phyloP scores from a whole-genome alignment of 352 stramenopile genomes.

The Hyaloperonospora brassicae region DNA sequence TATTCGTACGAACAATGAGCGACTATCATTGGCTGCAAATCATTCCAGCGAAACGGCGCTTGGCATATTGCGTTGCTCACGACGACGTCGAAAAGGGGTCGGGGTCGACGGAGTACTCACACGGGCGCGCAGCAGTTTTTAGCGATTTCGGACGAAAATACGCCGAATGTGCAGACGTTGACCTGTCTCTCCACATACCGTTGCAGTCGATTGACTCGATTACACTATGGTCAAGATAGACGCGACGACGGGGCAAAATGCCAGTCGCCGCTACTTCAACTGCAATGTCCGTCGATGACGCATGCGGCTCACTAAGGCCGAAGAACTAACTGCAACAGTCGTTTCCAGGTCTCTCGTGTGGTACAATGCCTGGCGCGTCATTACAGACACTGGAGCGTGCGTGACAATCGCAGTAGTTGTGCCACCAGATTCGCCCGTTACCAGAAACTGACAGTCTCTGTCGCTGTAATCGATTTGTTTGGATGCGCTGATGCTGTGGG shows the following conservation, averaged over 20 bases:
- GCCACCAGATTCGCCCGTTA: no score
- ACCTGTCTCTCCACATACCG: background rate
- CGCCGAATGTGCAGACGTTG: background rate
- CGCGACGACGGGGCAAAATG: background rate
- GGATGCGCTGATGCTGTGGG: slow-evolving; percentile 8
- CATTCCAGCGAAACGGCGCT: no score
- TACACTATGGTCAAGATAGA: slow-evolving; percentile 4
- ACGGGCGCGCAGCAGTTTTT: background rate
- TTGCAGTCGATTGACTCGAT: slow-evolving; percentile 1
- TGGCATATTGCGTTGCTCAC: no score
- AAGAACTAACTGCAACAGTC: background rate
- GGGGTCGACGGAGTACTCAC: no score
- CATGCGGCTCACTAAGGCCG: slow-evolving; percentile 14
- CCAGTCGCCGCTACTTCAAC: slow-evolving; percentile 17
- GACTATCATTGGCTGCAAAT: background rate
- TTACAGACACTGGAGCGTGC: slow-evolving; percentile 14
- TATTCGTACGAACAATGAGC: no score
- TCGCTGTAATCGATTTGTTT: slow-evolving; percentile 21
- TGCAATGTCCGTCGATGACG: slow-evolving; percentile 16
- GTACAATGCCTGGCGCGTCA: slow-evolving; percentile 6
- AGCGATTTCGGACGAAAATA: background rate
- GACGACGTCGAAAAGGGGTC: no score
- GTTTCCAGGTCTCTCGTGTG: background rate
- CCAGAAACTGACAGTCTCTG: background rate
- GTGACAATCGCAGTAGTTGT: background rate